phyloP scores from a whole-genome alignment of 441 rosid genomes.

The Adansonia madagascariensis region DNA sequence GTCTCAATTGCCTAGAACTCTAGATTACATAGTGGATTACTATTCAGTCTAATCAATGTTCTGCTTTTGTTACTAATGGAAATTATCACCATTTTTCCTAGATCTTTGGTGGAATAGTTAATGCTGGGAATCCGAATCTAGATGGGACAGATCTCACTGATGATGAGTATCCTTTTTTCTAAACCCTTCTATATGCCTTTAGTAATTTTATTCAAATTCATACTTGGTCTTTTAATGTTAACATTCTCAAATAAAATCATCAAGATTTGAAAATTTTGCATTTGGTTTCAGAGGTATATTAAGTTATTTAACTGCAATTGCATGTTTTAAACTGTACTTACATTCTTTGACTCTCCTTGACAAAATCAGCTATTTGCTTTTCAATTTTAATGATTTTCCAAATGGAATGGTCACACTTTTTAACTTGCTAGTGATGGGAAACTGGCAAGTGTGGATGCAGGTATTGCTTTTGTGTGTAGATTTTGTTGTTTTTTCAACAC shows the following conservation, averaged over 20 bases:
- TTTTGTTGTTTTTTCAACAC: not conserved
- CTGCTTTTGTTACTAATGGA: conserved; percentile 15
- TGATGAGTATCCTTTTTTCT: conserved; percentile 77
- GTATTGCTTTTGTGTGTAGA: conserved; percentile 40
- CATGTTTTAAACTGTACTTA: conserved; percentile 13
- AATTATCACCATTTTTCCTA: conserved; percentile 30
- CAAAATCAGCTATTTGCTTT: conserved; percentile 69
- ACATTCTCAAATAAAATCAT: not conserved
- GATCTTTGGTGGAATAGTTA: conserved; percentile 93
- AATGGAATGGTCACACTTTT: conserved; percentile 98
- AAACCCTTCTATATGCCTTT: conserved; percentile 5
- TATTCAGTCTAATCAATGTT: conserved; percentile 19
- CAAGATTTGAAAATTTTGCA: not conserved
- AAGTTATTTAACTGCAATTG: conserved; percentile 7
- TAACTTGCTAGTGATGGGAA: conserved; percentile 86
- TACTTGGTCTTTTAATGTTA: not conserved
- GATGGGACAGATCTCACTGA: conserved; percentile 64
- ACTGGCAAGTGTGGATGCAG: conserved; percentile 98
- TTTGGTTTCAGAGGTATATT: conserved; percentile 16
- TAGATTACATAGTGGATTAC: conserved; percentile 8
- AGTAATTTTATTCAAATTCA: not conserved
- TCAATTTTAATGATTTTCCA: conserved; percentile 97
- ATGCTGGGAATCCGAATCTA: conserved; percentile 78
- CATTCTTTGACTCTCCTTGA: conserved; percentile 49
- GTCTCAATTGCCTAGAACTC: conserved; percentile 10